Conservation (phyloP, 1,284 basidiomycete species). For the Trametes pubescens region DNA sequence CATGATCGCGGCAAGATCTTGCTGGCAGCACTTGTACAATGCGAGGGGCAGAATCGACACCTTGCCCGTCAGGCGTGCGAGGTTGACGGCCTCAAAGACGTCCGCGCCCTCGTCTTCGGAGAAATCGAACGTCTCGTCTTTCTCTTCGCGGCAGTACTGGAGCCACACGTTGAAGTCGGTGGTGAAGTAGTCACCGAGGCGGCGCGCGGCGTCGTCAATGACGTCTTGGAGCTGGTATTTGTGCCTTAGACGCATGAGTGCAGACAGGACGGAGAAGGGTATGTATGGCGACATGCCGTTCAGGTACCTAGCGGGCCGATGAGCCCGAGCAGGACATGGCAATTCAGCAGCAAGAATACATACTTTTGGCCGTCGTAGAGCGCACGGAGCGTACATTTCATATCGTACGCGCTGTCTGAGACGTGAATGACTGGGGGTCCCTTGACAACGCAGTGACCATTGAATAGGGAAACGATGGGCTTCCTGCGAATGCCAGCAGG, state of each 20-base stretch:
- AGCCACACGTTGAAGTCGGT: constrained; percentile 4
- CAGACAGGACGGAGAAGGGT: constrained; percentile 4
- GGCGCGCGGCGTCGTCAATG: constrained; percentile 7
- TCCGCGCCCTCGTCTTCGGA: constrained; percentile 7
- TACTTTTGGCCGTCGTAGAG: neutral
- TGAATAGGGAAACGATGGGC: too few relatives aligned
- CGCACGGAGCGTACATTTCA: neutral
- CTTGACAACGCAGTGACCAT: too few relatives aligned
- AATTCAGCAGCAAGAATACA: too few relatives aligned
- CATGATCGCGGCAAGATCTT: neutral
- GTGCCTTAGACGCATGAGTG: constrained; percentile 15
- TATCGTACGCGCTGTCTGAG: neutral
- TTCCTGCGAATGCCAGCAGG: constrained; percentile 17
- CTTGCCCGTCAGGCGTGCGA: constrained; percentile 20
- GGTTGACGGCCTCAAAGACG: constrained; percentile 18
- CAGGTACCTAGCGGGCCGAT: neutral
- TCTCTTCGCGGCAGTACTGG: constrained; percentile 1
- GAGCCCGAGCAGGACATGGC: neutral
- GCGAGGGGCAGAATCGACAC: constrained; percentile 20
- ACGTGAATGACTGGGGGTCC: constrained; percentile 15
- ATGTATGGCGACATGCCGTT: neutral
- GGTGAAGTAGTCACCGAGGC: constrained; percentile 1
- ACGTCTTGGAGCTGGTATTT: constrained; percentile 12
- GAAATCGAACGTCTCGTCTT: constrained; percentile 3
- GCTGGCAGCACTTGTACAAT: constrained; percentile 4